Conservation (phyloP, 257 asterid species). For the Solanum habrochaites region DNA sequence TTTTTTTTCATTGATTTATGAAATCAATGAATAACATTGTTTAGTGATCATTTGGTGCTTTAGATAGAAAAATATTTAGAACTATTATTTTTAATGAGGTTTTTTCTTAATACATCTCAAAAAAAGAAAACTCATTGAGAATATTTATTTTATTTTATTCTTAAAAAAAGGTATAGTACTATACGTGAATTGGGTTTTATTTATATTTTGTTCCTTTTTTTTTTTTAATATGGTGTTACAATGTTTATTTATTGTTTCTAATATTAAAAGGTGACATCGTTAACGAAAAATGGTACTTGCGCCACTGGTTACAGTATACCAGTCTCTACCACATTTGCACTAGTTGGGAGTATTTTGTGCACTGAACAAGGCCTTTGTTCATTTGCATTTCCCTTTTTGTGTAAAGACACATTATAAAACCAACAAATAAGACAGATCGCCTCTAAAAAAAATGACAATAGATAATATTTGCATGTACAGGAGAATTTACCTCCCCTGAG, state of each 20-base stretch:
- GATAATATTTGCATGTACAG: slow-evolving; percentile 1
- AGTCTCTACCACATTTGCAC: background rate
- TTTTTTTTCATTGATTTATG: background rate
- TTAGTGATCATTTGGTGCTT: background rate
- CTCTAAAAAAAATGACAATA: background rate
- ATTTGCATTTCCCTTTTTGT: background rate
- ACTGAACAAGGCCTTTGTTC: background rate
- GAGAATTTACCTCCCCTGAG: slow-evolving; percentile 58
- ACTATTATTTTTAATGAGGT: background rate
- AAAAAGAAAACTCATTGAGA: background rate
- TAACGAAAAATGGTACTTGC: background rate
- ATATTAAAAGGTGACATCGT: background rate
- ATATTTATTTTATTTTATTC: no score
- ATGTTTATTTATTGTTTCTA: background rate
- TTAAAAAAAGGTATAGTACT: background rate
- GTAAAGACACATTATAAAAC: background rate
- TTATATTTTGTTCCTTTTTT: background rate
- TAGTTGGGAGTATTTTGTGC: background rate
- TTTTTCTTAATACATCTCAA: background rate
- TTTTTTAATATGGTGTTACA: background rate
- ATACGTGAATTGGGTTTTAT: background rate
- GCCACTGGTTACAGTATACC: background rate
- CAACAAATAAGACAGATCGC: background rate
- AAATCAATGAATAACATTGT: background rate
- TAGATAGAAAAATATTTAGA: no score